Conservation (phyloP, 768 basidiomycete genomes). For the Saitozyma sp. region DNA sequence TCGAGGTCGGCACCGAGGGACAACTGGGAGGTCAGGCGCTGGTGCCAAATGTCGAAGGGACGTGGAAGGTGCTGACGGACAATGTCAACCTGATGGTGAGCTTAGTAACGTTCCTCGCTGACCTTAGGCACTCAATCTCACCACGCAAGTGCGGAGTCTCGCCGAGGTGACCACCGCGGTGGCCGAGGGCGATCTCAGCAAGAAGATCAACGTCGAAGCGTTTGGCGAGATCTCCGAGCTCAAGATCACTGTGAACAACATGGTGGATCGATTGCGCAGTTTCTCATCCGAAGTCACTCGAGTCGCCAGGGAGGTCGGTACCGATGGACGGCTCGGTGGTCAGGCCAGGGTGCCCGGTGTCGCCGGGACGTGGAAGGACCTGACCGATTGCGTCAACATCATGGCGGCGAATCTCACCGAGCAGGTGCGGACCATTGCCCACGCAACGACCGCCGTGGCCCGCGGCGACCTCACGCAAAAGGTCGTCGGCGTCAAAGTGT, state of each 20-base stretch:
- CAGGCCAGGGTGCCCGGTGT: constrained; percentile 51
- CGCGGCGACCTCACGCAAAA: constrained; percentile 91
- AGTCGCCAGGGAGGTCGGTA: constrained; percentile 85
- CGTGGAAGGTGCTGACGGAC: constrained; percentile 74
- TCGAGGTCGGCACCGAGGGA: constrained; percentile 87
- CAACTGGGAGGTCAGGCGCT: constrained; percentile 84
- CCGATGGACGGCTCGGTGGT: constrained; percentile 60
- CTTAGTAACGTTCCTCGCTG: not conserved
- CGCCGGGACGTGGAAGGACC: constrained; percentile 51
- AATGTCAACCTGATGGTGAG: constrained; percentile 62
- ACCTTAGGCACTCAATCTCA: constrained; percentile 49
- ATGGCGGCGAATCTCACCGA: constrained; percentile 90
- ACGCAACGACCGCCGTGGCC: constrained; percentile 91
- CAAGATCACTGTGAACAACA: constrained; percentile 80
- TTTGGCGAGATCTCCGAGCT: constrained; percentile 73
- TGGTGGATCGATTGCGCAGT: constrained; percentile 85
- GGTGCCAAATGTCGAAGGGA: constrained; percentile 84
- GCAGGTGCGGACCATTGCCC: constrained; percentile 73
- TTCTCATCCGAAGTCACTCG: constrained; percentile 70
- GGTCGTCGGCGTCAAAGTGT: constrained; percentile 85
- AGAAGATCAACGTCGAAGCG: constrained; percentile 83
- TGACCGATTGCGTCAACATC: constrained; percentile 64
- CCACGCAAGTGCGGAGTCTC: constrained; percentile 53
- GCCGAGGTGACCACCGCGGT: constrained; percentile 57
- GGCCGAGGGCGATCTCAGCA: constrained; percentile 78